Percentiles rank a stretch among this genome's conserved stretches.
Evolutionary conservation across 345 rosid genomes (phyloP).

Genomic region (Populus deltoides): DNA sequence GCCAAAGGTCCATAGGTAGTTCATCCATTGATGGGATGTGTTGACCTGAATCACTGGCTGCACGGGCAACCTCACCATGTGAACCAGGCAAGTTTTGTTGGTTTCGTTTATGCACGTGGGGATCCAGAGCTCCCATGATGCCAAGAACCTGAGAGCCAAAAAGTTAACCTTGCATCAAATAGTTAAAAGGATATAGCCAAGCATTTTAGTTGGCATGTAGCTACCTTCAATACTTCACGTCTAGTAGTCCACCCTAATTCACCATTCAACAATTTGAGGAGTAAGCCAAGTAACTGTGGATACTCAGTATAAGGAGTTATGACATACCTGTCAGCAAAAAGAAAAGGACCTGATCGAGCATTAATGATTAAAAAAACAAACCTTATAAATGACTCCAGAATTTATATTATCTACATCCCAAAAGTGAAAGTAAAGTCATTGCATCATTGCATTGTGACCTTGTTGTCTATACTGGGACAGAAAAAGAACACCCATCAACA

Average conservation of each 20-base stretch:
- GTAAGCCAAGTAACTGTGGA: conserved; percentile 88
- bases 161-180: conserved; percentile 26
- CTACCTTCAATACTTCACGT: conserved; percentile 96
- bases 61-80: conserved; percentile 83
- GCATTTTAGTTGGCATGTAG: conserved; percentile 17
- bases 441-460: background rate
- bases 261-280: conserved; percentile 91
- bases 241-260: conserved; percentile 95
- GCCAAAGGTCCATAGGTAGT: conserved; percentile 83
- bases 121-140: conserved; percentile 99
- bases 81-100: conserved; percentile 74
- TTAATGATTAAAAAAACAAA: background rate
- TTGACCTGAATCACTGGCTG: conserved; percentile 93
- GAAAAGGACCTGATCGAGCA: background rate
- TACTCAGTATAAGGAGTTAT: conserved; percentile 92
- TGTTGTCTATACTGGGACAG: background rate
- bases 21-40: conserved; percentile 86
- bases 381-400: background rate
- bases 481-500: background rate
- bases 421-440: background rate
- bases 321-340: conserved; percentile 60
- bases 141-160: conserved; percentile 77
- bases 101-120: conserved; percentile 85
- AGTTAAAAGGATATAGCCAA: conserved; percentile 12
- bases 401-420: background rate